These are phyloP conservation scores for Cercophora scortea DNA, from an alignment of 495 filamentous ascomycete genomes.

Conservation along the genomic window DNA sequence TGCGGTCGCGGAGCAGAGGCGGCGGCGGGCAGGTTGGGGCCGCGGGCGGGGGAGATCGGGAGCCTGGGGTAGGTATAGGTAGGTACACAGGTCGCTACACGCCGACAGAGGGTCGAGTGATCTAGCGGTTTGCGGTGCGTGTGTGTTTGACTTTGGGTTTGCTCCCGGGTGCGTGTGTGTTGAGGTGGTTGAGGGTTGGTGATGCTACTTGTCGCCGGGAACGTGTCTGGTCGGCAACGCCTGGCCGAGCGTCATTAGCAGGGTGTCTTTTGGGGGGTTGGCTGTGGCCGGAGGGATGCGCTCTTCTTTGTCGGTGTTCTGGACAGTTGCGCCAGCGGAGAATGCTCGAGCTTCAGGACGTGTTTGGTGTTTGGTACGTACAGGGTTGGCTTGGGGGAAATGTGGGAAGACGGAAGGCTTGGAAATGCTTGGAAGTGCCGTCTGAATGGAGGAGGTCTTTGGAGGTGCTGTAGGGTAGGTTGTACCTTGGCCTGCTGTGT, in stretches of 20 bases:
- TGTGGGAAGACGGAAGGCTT: background rate
- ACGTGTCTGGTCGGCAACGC: slow-evolving; percentile 9
- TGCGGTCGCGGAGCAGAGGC: background rate
- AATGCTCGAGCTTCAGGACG: background rate
- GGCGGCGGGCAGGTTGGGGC: background rate
- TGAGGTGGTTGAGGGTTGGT: background rate
- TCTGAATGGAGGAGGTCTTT: too few relatives aligned
- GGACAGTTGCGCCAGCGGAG: background rate
- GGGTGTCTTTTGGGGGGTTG: background rate
- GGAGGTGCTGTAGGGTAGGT: too few relatives aligned
- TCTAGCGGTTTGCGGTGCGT: too few relatives aligned
- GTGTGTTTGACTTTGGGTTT: too few relatives aligned
- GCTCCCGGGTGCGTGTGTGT: background rate
- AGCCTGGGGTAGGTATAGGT: background rate
- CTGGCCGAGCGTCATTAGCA: slow-evolving; percentile 21
- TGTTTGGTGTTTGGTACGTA: background rate
- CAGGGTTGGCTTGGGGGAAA: background rate
- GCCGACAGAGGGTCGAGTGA: background rate
- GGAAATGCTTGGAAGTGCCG: background rate
- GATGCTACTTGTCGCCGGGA: slow-evolving; percentile 8
- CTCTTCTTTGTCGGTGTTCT: background rate
- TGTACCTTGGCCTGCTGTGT: too few relatives aligned
- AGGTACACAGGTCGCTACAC: too few relatives aligned
- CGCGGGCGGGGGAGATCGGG: background rate
- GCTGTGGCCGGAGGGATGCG: too few relatives aligned